Conservation (phyloP, 179 eudicot genomes). For the Monotropa hypopitys region DNA sequence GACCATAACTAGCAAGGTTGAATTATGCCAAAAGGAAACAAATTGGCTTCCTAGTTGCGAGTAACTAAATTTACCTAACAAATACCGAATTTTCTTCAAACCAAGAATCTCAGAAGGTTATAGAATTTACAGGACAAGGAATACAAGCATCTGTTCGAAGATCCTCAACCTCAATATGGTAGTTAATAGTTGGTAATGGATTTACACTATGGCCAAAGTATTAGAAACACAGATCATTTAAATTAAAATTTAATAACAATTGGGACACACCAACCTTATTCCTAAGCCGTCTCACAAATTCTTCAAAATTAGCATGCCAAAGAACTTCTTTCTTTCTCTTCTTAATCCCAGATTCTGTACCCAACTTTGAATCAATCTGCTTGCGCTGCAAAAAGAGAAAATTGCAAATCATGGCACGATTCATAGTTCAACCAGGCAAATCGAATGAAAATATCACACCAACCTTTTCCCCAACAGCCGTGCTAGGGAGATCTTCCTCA, state of each 20-base stretch:
- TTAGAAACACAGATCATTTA: background rate
- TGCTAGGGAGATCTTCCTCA: constrained; percentile 13
- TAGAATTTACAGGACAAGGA: background rate
- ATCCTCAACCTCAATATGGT: background rate
- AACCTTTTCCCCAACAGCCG: constrained; percentile 56
- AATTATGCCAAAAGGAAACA: background rate
- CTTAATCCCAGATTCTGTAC: constrained; percentile 22
- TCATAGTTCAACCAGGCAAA: background rate
- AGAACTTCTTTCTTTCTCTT: constrained; percentile 43
- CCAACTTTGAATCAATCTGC: constrained; percentile 25
- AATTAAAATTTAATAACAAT: background rate
- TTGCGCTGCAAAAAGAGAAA: constrained; percentile 35
- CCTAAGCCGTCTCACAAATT: constrained; percentile 51
- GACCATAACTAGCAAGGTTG: background rate
- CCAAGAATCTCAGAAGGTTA: background rate
- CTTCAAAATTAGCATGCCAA: constrained; percentile 89
- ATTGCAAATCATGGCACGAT: constrained; percentile 9
- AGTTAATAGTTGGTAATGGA: background rate
- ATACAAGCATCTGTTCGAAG: background rate
- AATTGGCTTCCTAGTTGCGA: background rate
- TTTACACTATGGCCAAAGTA: background rate
- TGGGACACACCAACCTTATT: constrained; percentile 41
- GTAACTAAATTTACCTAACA: background rate
- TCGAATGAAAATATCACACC: constrained; percentile 9
- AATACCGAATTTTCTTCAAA: background rate